Base-by-base conservation (phyloP, 2,329 filamentous ascomycete genomes). In the Hymenoscyphus salicellus region DNA sequence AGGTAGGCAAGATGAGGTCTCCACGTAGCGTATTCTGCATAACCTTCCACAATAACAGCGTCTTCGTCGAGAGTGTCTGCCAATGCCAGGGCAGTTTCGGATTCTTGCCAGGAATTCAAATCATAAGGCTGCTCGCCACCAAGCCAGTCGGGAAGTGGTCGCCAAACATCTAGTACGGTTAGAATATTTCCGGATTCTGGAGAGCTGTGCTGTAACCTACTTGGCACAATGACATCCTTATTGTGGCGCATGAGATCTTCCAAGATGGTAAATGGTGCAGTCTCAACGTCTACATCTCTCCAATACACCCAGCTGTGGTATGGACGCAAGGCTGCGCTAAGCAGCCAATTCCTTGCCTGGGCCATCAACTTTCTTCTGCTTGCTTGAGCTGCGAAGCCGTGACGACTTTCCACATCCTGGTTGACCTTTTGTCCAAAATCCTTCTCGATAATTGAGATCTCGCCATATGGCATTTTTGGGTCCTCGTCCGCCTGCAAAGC, bases 281-380 rank as follows among this genome's bases (percentile, higher is more conserved):
- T 99, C 79, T 98, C 93, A 8, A 99, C 95, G 79, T 99, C 95
- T 28, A 97, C 95, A 79, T 99, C 95, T 78, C 95, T 88, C 95
- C 95, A 99, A 76, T 99, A 99, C 10, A 99, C 95, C 95, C 95
- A 99, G 69, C 93, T 97, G 76, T 99, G 95, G 61, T 95, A 96
- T 1, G 95, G 95, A 55, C 95, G 88, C 62, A 99, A 81, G 26
- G 95, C 94, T 49, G 95, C 94, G 73, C 93, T 97, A 63, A 99
- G 80, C 61, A 99, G 83, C 95, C 95, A 99, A 78, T 99, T 99
- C 68, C 95, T 86, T 60, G 95, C 95, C 79, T 97, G 93, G 0
- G 95, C 95, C 95, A 99, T 99, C 74, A 96, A 84, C 81, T 99
- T 99, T 78, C 95, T 87, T 72, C 95, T 86, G 70, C 89, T 91